Evolutionary conservation across 1,284 basidiomycete species (phyloP).

Genomic region (Violaceomyces palustris): DNA sequence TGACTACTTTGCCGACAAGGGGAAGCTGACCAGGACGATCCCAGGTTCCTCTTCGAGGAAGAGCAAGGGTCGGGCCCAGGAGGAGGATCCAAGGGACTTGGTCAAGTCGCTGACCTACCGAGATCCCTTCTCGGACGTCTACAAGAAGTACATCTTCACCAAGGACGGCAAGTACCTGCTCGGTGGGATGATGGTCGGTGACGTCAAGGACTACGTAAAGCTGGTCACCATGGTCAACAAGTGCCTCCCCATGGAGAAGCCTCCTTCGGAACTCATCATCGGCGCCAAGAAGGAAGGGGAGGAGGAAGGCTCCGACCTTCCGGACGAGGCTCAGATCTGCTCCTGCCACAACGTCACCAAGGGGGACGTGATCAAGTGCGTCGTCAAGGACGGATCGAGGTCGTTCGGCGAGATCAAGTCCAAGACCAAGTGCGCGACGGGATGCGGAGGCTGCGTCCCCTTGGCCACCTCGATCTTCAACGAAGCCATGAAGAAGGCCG

Average conservation of each 20-base stretch:
- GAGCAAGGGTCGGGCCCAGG: slow-evolving; percentile 12
- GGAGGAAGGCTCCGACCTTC: slow-evolving; percentile 64
- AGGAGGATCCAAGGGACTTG: slow-evolving; percentile 20
- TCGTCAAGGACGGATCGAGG: slow-evolving; percentile 59
- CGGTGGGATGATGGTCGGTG: slow-evolving; percentile 77
- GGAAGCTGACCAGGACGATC: slow-evolving; percentile 42
- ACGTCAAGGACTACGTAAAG: slow-evolving; percentile 67
- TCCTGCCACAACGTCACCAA: slow-evolving; percentile 69
- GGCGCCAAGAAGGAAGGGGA: slow-evolving; percentile 60
- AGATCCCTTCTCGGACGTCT: slow-evolving; percentile 62
- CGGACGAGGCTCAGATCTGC: slow-evolving; percentile 69
- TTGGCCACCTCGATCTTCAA: slow-evolving; percentile 61
- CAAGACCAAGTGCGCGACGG: slow-evolving; percentile 68
- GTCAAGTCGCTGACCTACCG: slow-evolving; percentile 66
- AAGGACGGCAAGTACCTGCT: slow-evolving; percentile 68
- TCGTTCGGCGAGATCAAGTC: slow-evolving; percentile 62
- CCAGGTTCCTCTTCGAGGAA: slow-evolving; percentile 18
- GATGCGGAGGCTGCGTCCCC: slow-evolving; percentile 68
- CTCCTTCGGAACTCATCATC: slow-evolving; percentile 66
- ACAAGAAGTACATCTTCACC: slow-evolving; percentile 73
- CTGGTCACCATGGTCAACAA: slow-evolving; percentile 69
- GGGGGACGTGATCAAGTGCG: slow-evolving; percentile 60
- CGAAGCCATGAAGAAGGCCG: slow-evolving; percentile 67
- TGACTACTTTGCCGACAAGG: slow-evolving; percentile 68
- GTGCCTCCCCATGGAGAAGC: slow-evolving; percentile 65